Evolutionary conservation across 2,329 filamentous ascomycete species (phyloP).

Genomic region (Xylariaceae sp.): DNA sequence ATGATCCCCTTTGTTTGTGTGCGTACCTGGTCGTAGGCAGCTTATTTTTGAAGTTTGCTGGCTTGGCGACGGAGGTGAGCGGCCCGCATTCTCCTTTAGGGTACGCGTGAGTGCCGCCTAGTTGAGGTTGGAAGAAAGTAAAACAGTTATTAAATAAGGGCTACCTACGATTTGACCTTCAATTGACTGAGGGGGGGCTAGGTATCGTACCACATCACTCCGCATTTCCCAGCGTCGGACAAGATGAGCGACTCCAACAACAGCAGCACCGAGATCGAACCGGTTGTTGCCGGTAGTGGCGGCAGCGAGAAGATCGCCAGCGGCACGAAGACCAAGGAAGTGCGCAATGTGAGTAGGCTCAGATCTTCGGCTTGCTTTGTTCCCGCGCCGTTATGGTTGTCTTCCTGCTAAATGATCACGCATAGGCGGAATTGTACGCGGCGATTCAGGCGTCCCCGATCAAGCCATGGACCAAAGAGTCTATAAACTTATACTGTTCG

Average conservation of each 20-base stretch:
- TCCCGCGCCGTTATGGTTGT: neutral
- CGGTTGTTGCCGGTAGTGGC: slow-evolving; percentile 25
- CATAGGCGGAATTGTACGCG: slow-evolving; percentile 45
- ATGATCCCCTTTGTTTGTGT: neutral
- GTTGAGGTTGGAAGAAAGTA: slow-evolving; percentile 10
- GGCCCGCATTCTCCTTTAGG: slow-evolving; percentile 19
- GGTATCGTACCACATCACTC: no score
- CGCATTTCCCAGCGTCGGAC: neutral
- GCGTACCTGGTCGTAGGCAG: neutral
- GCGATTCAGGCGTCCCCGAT: slow-evolving; percentile 45
- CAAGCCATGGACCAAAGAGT: slow-evolving; percentile 39
- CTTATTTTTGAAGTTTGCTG: slow-evolving; percentile 5
- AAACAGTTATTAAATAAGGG: slow-evolving; percentile 11
- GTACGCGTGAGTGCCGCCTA: slow-evolving; percentile 6
- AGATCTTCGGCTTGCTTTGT: neutral
- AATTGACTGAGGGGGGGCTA: neutral
- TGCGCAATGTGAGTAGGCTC: slow-evolving; percentile 37
- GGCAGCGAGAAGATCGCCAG: slow-evolving; percentile 30
- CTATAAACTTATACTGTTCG: slow-evolving; percentile 40
- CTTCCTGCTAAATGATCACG: neutral
- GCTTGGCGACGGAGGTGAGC: slow-evolving; percentile 13
- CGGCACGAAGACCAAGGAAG: slow-evolving; percentile 39
- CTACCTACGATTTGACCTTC: neutral
- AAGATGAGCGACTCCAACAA: slow-evolving; percentile 10
- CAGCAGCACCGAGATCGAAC: slow-evolving; percentile 17